Evolutionary conservation across 1,284 basidiomycete species (phyloP), one percentile per base, ranked within the genome.

Genomic region (Ceratobasidium sp.): DNA sequence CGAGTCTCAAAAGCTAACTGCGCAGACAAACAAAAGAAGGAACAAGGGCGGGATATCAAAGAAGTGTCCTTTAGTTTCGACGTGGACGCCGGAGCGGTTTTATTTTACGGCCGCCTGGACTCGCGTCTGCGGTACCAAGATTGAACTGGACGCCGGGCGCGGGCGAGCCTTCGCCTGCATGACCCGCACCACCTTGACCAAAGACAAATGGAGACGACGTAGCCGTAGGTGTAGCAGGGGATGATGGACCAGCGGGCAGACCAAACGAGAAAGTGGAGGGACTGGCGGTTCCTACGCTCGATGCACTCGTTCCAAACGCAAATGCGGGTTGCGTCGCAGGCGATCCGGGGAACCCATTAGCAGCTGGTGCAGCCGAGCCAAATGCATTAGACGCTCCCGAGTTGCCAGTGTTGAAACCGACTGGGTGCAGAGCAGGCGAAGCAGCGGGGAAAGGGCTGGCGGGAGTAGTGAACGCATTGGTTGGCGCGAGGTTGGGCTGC

Each of bases 41-140:
- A n/a, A n/a, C 11, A 13, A 23, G 35, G 58, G 46, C 58, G 38
- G 44, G 61, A 63, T 44, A 63, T 46, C 50, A 46, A 50, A 66
- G 32, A 35, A 66, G 35, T 67, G 64, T 67, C 64, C 64, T 54
- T 67, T 50, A 67, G 38, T 54, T 67, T 50, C 64, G 64, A 67
- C 64, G 64, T 41, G 64, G 50, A 28, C 64, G 64, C 44, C 64
- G 64, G 64, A 67, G 64, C 30, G 64, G 64, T 67, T 67, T 67
- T 67, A 67, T 67, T 67, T 67, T 67, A 44, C 64, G 64, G 32
- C 64, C 64, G n/a, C 64, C 64, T 5, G 64, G 64, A 18, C 64
- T 67, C 13, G 64, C 64, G 50, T 67, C 64, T 7, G 64, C 64
- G 38, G 64, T 67, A 21, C 64, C 64, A 38, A 67, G 64, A 55